Evolutionary conservation across 192 early-diverging fungal species (phyloP).

Genomic region (Geranomyces variabilis): DNA sequence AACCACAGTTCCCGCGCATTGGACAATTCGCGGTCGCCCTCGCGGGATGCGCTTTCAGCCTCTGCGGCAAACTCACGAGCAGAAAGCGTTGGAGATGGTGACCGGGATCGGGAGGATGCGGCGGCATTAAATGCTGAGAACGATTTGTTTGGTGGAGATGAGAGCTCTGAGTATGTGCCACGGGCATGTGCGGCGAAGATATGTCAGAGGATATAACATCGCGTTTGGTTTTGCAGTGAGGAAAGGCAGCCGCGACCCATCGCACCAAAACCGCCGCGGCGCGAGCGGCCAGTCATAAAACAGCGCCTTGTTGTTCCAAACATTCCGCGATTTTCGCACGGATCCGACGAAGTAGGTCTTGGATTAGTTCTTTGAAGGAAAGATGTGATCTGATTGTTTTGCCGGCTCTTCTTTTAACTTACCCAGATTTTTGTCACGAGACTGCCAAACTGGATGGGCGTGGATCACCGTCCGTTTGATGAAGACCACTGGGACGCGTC

Average conservation of each 20-base stretch:
- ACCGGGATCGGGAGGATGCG: not conserved
- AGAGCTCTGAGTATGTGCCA: slow-evolving; percentile 27
- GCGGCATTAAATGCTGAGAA: slow-evolving; percentile 2
- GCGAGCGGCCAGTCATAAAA: slow-evolving; percentile 18
- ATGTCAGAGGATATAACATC: not conserved
- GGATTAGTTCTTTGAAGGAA: not conserved
- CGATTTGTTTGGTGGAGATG: slow-evolving; percentile 43
- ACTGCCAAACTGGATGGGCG: slow-evolving; percentile 69
- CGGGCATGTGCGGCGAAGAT: slow-evolving; percentile 2
- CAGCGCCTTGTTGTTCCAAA: not conserved
- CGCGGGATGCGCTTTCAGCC: not conserved
- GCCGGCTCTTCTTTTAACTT: not conserved
- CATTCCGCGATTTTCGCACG: slow-evolving; percentile 22
- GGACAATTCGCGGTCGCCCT: slow-evolving; percentile 12
- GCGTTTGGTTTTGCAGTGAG: not conserved
- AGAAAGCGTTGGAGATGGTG: not conserved
- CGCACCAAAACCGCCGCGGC: not conserved
- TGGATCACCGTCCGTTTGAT: slow-evolving; percentile 69
- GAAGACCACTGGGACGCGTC: slow-evolving; percentile 49
- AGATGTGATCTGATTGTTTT: not conserved
- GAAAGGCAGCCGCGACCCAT: not conserved
- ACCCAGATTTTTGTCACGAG: slow-evolving; percentile 39
- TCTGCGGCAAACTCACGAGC: not conserved
- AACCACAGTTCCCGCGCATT: too few species aligned
- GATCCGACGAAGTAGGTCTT: slow-evolving; percentile 11